A percentile compares a stretch with the other conserved stretches of the same genome.
Conservation (phyloP, 208 protist species). For the Wallacemonas sp. region DNA sequence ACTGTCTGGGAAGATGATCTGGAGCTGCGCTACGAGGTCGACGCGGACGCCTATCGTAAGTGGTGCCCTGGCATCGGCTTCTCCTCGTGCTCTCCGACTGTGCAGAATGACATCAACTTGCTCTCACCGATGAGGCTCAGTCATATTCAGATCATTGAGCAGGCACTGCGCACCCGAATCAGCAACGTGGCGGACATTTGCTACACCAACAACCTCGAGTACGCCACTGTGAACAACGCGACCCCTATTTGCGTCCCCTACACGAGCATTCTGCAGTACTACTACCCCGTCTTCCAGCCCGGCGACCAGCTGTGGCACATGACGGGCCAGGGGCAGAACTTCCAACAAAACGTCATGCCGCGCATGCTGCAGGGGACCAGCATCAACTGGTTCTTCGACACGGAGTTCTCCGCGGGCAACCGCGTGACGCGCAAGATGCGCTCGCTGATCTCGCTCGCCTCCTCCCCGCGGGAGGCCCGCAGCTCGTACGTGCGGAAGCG, state of each 20-base stretch:
- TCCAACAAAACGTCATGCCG: conserved; percentile 32
- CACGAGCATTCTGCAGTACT: conserved; percentile 42
- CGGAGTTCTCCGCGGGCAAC: conserved; percentile 38
- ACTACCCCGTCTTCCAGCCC: conserved; percentile 27
- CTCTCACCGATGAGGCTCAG: neutral
- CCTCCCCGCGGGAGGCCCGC: conserved; percentile 1
- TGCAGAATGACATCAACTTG: conserved; percentile 1
- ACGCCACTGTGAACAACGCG: conserved; percentile 10
- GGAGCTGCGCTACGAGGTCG: conserved; percentile 29
- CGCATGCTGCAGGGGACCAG: conserved; percentile 42
- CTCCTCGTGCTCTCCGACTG: neutral
- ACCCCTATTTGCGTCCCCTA: conserved; percentile 35
- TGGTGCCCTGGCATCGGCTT: neutral
- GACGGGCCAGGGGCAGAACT: conserved; percentile 22
- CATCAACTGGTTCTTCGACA: conserved; percentile 59
- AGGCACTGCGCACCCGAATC: neutral
- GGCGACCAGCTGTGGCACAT: conserved; percentile 28
- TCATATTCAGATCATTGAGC: neutral
- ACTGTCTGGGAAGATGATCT: conserved; percentile 24
- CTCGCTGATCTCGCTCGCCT: conserved; percentile 39
- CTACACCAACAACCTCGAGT: conserved; percentile 51
- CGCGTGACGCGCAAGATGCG: conserved; percentile 29
- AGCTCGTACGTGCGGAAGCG: conserved; percentile 14
- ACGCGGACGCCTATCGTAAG: neutral
- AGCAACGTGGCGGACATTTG: conserved; percentile 22